Evolutionary conservation across 148 eudicot species (phyloP).

Genomic region (Vaccinium corymbosum): DNA sequence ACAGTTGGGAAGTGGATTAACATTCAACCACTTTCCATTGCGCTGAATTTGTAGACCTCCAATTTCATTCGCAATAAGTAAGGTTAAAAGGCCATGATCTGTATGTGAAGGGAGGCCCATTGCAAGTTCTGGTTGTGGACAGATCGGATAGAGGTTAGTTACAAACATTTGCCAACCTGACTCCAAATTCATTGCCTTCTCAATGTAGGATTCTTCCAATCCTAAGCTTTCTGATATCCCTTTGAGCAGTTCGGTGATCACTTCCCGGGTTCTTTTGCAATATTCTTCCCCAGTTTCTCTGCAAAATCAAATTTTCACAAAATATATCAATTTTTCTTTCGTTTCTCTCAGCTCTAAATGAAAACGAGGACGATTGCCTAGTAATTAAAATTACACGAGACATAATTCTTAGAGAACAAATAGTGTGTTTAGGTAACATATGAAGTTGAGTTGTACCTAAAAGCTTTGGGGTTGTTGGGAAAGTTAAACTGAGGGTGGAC

Average conservation of each 20-base stretch:
- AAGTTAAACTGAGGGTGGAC: constrained; percentile 42
- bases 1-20: too few species aligned
- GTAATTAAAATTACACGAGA: neutral
- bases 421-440: neutral
- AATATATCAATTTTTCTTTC: too few species aligned
- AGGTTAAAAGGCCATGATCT: neutral
- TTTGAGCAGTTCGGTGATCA: neutral
- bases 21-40: constrained; percentile 9
- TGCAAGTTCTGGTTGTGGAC: constrained; percentile 9
- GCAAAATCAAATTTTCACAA: too few species aligned
- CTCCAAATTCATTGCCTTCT: neutral
- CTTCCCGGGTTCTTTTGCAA: neutral
- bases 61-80: neutral
- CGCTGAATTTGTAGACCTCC: too few species aligned
- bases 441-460: constrained; percentile 11
- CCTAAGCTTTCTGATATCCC: neutral
- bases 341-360: too few species aligned
- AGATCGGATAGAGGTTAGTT: neutral
- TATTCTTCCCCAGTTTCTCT: too few species aligned
- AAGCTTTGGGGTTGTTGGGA: constrained; percentile 34
- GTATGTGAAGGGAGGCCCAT: constrained; percentile 1
- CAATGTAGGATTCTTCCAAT: neutral
- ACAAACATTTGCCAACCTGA: neutral
- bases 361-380: too few species aligned
- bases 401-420: neutral